phyloP scores from a whole-genome alignment of 208 protist species.

The Trypanosoma avium region DNA sequence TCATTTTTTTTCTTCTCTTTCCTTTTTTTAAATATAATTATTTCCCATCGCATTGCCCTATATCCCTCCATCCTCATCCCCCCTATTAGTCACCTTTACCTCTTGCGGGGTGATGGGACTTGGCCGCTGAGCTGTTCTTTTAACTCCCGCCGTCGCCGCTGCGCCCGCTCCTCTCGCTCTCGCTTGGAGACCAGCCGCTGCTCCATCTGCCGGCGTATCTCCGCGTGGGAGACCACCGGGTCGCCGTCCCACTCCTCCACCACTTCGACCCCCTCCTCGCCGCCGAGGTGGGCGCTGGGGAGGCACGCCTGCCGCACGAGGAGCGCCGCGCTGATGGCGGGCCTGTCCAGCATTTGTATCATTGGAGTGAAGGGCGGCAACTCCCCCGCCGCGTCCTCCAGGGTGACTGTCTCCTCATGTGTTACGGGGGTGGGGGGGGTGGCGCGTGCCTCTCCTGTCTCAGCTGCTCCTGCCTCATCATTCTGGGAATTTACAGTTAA shows the following conservation, averaged over 20 bases:
- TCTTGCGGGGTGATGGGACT: conserved; percentile 2
- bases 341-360: conserved; percentile 43
- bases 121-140: conserved; percentile 22
- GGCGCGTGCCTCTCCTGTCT: background rate
- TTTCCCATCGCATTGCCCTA: background rate
- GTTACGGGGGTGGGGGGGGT: background rate
- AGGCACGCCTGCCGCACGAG: conserved; percentile 70
- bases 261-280: conserved; percentile 36
- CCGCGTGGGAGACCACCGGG: conserved; percentile 81
- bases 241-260: conserved; percentile 59
- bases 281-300: conserved; percentile 72
- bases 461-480: conserved; percentile 11
- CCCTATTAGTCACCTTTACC: background rate
- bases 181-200: conserved; percentile 63
- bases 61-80: background rate
- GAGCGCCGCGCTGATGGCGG: conserved; percentile 53
- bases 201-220: conserved; percentile 84
- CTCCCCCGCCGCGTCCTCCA: conserved; percentile 30
- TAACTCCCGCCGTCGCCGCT: conserved; percentile 60
- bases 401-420: background rate
- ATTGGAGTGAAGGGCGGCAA: conserved; percentile 46
- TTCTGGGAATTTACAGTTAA: conserved; percentile 1
- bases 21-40: conserved; percentile 1
- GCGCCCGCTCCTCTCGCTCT: conserved; percentile 77
- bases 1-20: conserved; percentile 18